Evolutionary conservation across 306 rosid species (phyloP), one percentile per base, ranked within the genome.

Genomic region (Prosopis cineraria): DNA sequence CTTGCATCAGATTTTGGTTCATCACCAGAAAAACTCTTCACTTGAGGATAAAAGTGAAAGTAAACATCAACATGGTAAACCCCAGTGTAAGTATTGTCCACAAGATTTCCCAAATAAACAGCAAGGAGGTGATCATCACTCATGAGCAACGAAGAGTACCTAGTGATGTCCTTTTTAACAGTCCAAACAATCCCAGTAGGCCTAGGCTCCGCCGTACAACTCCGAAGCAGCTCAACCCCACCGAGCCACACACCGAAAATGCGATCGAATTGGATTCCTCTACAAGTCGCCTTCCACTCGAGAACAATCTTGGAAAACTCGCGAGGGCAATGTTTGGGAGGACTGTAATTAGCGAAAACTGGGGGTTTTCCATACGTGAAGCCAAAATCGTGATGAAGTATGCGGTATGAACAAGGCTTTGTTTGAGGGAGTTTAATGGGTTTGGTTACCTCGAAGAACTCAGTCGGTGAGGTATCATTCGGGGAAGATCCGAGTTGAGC

Each of bases 241-340:
- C 88, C 86, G 2, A 92, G 98, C 98, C 98, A 95, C 1, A 95
- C 93, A n/a, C 98, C 97, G 4, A 95, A 95, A 72, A 95, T 95
- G 27, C 98, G 87, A 60, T 95, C 99, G 27, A 82, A 95, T 66
- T 95, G 99, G 56, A 90, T 86, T 36, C 98, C 99, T 84, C 74
- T 76, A 60, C 91, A 87, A 4, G 93, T 87, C 11, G 99, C 88
- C 10, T 75, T 87, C 99, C 98, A 95, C 76, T 92, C 86, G 16
- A 95, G 82, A 1, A 95, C 96, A 10, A 93, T 81, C 52, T 82
- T 93, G 33, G 97, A 91, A 80, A 87, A 87, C 0, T 36, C 40
- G 0, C 48, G 77, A 16, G 84, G 73, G 78, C 90, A 95, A 20
- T 91, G 68, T 4, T 86, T 79, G 59, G 99, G 96, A 75, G 93